Percentiles rank a stretch among this genome's conserved stretches.
Evolutionary conservation across 257 asterid species (phyloP).

Genomic region (Solanum ossicruentum): DNA sequence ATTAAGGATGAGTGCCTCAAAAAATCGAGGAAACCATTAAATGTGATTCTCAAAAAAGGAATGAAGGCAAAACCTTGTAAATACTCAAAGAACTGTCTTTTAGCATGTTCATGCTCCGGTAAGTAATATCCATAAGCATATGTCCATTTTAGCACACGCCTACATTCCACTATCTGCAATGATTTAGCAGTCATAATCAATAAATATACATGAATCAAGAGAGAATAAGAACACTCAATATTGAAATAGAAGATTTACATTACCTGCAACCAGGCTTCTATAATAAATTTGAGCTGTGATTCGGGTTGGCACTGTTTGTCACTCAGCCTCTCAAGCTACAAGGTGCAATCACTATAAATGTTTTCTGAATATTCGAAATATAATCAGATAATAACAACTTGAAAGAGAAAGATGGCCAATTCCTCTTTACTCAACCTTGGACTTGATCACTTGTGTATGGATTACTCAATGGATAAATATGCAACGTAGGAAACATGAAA

Average conservation of each 20-base stretch:
- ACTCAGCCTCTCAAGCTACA: constrained; percentile 89
- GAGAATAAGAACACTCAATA: neutral
- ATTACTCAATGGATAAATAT: neutral
- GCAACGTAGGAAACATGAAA: neutral
- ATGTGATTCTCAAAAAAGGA: neutral
- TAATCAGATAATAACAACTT: neutral
- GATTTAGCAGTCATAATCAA: neutral
- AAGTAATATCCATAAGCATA: constrained; percentile 90
- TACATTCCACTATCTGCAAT: constrained; percentile 85
- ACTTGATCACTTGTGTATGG: neutral
- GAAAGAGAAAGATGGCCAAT: neutral
- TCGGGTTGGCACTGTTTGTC: constrained; percentile 85
- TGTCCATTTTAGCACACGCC: constrained; percentile 92
- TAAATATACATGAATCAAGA: constrained; percentile 6
- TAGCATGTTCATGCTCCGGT: constrained; percentile 66
- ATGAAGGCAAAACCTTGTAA: constrained; percentile 50
- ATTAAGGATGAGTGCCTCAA: constrained; percentile 7
- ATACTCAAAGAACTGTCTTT: constrained; percentile 85
- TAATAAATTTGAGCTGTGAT: constrained; percentile 87
- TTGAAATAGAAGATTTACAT: neutral
- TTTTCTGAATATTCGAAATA: neutral
- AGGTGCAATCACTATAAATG: neutral
- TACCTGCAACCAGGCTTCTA: constrained; percentile 98
- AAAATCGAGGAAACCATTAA: neutral
- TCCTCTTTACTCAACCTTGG: neutral